phyloP scores from a whole-genome alignment of 2,329 filamentous ascomycete species.

The Hypoxylon sp. region DNA sequence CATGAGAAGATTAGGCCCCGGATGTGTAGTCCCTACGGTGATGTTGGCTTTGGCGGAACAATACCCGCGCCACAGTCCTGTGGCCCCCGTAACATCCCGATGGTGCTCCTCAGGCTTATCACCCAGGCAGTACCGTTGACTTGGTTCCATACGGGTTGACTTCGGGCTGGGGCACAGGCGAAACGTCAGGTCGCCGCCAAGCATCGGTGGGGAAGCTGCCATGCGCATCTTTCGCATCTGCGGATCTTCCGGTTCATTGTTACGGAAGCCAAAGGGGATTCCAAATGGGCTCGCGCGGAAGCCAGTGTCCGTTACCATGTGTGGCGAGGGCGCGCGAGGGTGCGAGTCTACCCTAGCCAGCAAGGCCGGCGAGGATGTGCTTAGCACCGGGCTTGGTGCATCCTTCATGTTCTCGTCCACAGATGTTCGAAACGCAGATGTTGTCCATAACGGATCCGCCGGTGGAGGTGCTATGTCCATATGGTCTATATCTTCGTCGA shows the following conservation, averaged over 20 bases:
- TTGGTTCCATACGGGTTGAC: constrained; percentile 85
- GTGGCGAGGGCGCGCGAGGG: constrained; percentile 46
- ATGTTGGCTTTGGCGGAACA: constrained; percentile 64
- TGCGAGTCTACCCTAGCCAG: constrained; percentile 41
- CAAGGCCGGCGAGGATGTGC: constrained; percentile 48
- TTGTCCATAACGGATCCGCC: constrained; percentile 53
- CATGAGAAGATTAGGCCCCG: constrained; percentile 65
- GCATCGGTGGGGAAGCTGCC: constrained; percentile 83
- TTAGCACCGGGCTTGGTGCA: constrained; percentile 47
- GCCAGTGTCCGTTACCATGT: constrained; percentile 58
- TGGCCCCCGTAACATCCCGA: constrained; percentile 69
- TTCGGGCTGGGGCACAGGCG: constrained; percentile 87
- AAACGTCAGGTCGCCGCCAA: constrained; percentile 85
- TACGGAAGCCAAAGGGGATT: constrained; percentile 62
- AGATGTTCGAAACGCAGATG: constrained; percentile 48
- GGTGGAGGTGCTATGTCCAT: constrained; percentile 53
- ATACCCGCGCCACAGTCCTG: constrained; percentile 84
- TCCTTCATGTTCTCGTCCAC: constrained; percentile 48
- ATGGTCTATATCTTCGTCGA: constrained; percentile 54
- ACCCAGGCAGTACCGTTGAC: constrained; percentile 70
- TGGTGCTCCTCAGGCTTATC: constrained; percentile 63
- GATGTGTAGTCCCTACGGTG: constrained; percentile 60
- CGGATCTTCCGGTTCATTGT: constrained; percentile 58
- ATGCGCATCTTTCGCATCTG: constrained; percentile 65
- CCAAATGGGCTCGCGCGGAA: constrained; percentile 60